A percentile compares a stretch with the other conserved stretches of the same genome.
phyloP scores from a whole-genome alignment of 2,329 filamentous ascomycete species.

The Eurotiales sp. region DNA sequence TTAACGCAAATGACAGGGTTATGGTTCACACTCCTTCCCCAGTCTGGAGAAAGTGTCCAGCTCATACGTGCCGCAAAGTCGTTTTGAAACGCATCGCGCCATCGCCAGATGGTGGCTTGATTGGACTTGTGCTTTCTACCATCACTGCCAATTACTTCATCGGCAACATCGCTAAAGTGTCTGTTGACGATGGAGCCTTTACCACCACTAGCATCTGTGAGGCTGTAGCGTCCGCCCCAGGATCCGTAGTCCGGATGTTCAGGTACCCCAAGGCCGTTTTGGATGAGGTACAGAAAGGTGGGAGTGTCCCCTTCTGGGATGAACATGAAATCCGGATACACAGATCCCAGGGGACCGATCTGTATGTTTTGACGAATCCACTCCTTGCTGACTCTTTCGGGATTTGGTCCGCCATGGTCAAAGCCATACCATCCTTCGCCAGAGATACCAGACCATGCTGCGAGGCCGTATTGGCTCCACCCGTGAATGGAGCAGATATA shows the following conservation, averaged over 20 bases:
- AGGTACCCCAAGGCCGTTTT: constrained; percentile 39
- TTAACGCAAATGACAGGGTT: too few relatives aligned
- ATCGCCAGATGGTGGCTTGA: too few relatives aligned
- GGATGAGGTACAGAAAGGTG: constrained; percentile 39
- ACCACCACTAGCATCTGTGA: too few relatives aligned
- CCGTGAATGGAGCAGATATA: constrained; percentile 56
- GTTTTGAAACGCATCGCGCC: too few relatives aligned
- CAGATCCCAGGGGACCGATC: constrained; percentile 45
- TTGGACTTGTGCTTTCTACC: too few relatives aligned
- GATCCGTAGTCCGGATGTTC: constrained; percentile 40
- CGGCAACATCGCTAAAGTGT: too few relatives aligned
- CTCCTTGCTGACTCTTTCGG: constrained; percentile 44
- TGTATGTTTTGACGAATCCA: constrained; percentile 58
- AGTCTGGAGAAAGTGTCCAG: too few relatives aligned
- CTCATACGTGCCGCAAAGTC: too few relatives aligned
- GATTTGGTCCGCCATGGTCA: constrained; percentile 49
- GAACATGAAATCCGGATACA: constrained; percentile 48
- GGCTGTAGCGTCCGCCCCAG: constrained; percentile 46
- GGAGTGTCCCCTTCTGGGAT: constrained; percentile 53
- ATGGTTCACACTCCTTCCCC: too few relatives aligned
- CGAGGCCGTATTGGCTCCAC: constrained; percentile 53
- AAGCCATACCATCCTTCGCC: too few relatives aligned
- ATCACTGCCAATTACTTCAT: too few relatives aligned
- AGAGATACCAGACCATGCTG: constrained; percentile 56
- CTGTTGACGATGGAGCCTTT: too few relatives aligned